Evolutionary conservation across 805 yeast species (phyloP), one percentile per base, ranked within the genome.

Genomic region (Myxozyma neotropica): DNA sequence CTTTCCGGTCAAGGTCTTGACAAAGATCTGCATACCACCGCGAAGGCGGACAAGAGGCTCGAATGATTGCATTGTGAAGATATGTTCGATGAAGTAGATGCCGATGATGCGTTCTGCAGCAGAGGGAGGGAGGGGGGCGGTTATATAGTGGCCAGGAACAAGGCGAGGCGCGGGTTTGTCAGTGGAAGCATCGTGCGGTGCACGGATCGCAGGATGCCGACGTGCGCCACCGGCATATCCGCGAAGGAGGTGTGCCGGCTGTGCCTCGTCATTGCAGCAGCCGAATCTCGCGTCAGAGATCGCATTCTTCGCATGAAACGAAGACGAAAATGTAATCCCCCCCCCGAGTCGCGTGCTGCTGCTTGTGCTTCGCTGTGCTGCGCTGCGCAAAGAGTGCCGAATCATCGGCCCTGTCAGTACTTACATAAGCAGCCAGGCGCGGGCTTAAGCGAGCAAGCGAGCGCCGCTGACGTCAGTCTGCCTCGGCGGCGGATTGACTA

Each of bases 1-100:
- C 84, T 88, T 88, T 75, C 96, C 96, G 40, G 96, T 88, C 73
- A 88, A 76, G 60, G 95, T 88, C 81, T 88, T 88, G 72, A 88
- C 96, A 76, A 88, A 88, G 74, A 89, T 88, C 77, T 89, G 95
- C n/a, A n/a, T n/a, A n/a, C n/a, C n/a, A n/a, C n/a, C n/a, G n/a
- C n/a, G n/a, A n/a, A n/a, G n/a, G 95, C 88, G 88, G 31, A 19
- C 23, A 45, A 13, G n/a, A 23, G n/a, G 55, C 7, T 26, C 17
- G 10, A 19, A 24, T n/a, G n/a, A n/a, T n/a, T n/a, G n/a, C 21
- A 23, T 44, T 5, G 21, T 6, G 44, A 12, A 23, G 53, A 38
- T 12, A n/a, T 19, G 38, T 5, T 15, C 21, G 49, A 26, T 3
- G 36, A 55, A 13, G 39, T 26, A 42, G 48, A 21, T 21, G 15